phyloP scores from a whole-genome alignment of 1,139 yeast genomes.

The Pneumocystis sp. region DNA sequence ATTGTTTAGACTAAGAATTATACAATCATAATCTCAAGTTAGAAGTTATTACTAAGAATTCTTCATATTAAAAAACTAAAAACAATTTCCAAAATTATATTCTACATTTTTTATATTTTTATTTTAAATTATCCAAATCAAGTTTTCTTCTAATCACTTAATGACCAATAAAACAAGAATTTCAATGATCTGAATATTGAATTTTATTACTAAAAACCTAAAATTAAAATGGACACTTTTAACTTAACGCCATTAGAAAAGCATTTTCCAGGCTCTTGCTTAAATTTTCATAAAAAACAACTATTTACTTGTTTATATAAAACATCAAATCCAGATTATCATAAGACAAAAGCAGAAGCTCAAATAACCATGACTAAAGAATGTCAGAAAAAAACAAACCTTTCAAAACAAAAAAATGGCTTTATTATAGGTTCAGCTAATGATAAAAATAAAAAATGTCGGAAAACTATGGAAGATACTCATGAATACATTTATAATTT shows the following conservation, averaged over 20 bases:
- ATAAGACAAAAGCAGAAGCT: background rate
- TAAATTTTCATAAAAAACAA: background rate
- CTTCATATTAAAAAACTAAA: background rate
- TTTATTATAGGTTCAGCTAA: constrained; percentile 71
- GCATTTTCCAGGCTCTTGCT: background rate
- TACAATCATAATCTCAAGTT: background rate
- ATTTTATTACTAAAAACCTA: background rate
- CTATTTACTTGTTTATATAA: background rate
- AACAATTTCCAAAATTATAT: background rate
- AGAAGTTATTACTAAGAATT: background rate
- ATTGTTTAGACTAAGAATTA: too few relatives aligned
- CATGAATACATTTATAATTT: constrained; percentile 88
- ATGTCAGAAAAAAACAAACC: background rate
- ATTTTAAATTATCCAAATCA: background rate
- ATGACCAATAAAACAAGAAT: background rate
- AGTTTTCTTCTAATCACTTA: background rate
- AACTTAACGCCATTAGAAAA: background rate
- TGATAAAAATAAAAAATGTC: constrained; percentile 62
- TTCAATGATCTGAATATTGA: background rate
- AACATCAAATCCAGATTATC: background rate
- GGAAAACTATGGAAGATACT: constrained; percentile 92
- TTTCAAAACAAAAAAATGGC: constrained; percentile 10
- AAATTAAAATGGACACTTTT: background rate
- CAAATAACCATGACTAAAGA: background rate
- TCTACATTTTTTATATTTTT: background rate